Percentiles rank a stretch among this genome's conserved stretches.
phyloP scores from a whole-genome alignment of 345 rosid genomes.

The Salix udensis region DNA sequence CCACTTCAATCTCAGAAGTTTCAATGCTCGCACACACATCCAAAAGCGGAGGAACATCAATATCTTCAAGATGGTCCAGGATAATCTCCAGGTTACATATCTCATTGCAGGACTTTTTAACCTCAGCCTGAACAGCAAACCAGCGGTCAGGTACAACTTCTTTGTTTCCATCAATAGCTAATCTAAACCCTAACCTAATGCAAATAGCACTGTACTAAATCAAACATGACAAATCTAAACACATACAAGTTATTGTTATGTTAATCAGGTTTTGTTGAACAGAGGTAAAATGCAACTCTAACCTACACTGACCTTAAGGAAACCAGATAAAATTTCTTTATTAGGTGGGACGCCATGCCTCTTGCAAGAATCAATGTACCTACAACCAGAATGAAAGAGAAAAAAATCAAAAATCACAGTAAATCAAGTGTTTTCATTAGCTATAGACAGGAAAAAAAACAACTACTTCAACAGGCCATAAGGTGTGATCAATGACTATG shows the following conservation, averaged over 20 bases:
- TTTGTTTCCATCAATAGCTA: neutral
- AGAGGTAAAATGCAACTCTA: neutral
- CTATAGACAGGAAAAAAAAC: neutral
- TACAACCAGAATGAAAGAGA: slow-evolving; percentile 15
- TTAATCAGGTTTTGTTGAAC: neutral
- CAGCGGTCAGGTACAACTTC: slow-evolving; percentile 7
- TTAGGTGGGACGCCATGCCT: slow-evolving; percentile 53
- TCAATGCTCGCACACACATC: slow-evolving; percentile 55
- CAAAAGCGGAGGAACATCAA: slow-evolving; percentile 64
- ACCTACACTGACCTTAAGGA: slow-evolving; percentile 55
- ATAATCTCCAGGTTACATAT: slow-evolving; percentile 51
- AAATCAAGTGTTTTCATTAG: neutral
- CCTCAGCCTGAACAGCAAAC: slow-evolving; percentile 49
- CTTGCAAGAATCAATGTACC: slow-evolving; percentile 64
- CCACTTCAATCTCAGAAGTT: slow-evolving; percentile 63
- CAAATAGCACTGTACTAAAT: neutral
- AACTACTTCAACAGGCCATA: neutral
- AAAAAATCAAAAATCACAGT: neutral
- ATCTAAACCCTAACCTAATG: neutral
- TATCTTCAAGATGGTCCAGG: slow-evolving; percentile 55
- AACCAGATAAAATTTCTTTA: slow-evolving; percentile 47
- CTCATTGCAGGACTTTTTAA: slow-evolving; percentile 46
- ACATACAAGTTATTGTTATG: neutral
- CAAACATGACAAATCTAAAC: neutral
- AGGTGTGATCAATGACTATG: neutral